Percentiles rank a stretch among this genome's conserved stretches.
Evolutionary conservation across 306 rosid genomes (phyloP).

Genomic region (Ochetophila trinervis): DNA sequence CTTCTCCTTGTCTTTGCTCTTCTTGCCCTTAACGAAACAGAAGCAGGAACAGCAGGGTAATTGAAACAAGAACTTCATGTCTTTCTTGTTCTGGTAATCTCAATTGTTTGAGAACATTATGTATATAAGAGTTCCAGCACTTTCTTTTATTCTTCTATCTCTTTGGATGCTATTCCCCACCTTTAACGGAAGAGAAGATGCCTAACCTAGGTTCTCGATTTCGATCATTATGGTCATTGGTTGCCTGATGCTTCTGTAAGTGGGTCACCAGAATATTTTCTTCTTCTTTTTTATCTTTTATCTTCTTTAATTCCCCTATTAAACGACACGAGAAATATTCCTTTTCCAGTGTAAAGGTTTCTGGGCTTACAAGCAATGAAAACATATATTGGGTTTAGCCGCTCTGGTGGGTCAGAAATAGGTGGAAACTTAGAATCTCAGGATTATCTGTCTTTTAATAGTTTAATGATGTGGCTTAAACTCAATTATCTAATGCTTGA

Average conservation of each 20-base stretch:
- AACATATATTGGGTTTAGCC: not conserved
- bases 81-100: conserved; percentile 21
- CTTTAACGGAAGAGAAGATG: conserved; percentile 30
- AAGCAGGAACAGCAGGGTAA: conserved; percentile 60
- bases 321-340: conserved; percentile 6
- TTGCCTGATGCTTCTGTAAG: conserved; percentile 13
- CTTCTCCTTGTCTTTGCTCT: conserved; percentile 41
- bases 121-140: conserved; percentile 15
- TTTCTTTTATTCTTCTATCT: not conserved
- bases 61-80: conserved; percentile 54
- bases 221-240: not conserved
- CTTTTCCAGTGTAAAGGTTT: not conserved
- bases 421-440: no score
- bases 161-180: conserved; percentile 14
- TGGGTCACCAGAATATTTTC: conserved; percentile 6
- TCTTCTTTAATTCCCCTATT: no score
- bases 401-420: no score
- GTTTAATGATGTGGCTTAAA: no score
- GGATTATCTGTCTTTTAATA: no score
- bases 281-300: not conserved
- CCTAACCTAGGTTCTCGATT: conserved; percentile 30
- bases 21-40: conserved; percentile 46
- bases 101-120: conserved; percentile 18
- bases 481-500: no score
- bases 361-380: conserved; percentile 1